A percentile compares a stretch with the other conserved stretches of the same genome.
These are phyloP conservation scores for Didymosphaeria variabile DNA, from an alignment of 2,329 filamentous ascomycete genomes.

Conservation along the genomic window DNA sequence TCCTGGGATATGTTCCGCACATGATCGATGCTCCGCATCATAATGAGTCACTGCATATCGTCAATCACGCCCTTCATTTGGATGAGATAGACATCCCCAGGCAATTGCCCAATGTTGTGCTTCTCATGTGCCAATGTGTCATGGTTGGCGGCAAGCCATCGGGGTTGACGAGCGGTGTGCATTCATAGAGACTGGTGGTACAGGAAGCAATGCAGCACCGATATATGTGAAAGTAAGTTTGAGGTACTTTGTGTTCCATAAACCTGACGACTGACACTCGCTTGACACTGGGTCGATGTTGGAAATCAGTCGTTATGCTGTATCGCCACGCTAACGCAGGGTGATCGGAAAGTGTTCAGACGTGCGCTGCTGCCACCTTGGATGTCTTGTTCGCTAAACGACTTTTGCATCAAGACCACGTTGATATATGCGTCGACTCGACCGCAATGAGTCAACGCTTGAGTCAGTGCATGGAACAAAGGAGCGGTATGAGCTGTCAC, in stretches of 20 bases:
- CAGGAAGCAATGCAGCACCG: conserved; percentile 1
- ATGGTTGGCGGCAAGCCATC: too few relatives aligned
- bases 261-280: neutral
- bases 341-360: neutral
- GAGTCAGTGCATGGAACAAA: too few relatives aligned
- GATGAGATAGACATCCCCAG: neutral
- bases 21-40: too few relatives aligned
- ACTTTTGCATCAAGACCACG: neutral
- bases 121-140: too few relatives aligned
- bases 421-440: neutral
- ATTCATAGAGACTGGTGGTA: conserved; percentile 1
- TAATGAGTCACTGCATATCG: neutral
- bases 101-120: neutral
- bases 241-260: neutral
- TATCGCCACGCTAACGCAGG: conserved; percentile 7
- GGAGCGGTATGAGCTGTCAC: too few relatives aligned
- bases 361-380: neutral
- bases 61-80: neutral
- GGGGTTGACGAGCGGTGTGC: neutral
- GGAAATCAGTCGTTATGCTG: neutral
- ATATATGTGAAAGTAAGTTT: neutral
- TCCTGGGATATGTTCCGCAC: too few relatives aligned
- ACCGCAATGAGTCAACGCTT: too few relatives aligned
- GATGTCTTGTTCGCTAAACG: neutral
- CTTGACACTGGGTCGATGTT: neutral